These are phyloP conservation scores for Zygoascus biomembranicola DNA, from an alignment of 805 yeast species.

Conservation along the genomic window DNA sequence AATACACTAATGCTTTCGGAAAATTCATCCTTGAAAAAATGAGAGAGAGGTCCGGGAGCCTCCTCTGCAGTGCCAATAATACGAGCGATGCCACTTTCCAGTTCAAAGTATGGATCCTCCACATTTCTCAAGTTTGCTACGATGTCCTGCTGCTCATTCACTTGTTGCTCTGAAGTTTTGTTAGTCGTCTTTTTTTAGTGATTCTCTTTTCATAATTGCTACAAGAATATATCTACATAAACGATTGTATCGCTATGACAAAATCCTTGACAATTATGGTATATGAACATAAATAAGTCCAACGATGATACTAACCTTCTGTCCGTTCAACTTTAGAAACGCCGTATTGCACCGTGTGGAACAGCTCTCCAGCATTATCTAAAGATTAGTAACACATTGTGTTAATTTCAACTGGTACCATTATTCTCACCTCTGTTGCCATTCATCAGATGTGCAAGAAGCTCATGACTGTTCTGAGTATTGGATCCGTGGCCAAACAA, in stretches of 20 bases:
- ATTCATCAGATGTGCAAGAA: conserved; percentile 75
- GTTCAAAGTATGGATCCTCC: no score
- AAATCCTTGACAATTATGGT: neutral
- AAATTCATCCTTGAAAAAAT: no score
- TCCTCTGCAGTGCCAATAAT: no score
- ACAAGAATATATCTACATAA: neutral
- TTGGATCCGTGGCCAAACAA: conserved; percentile 2
- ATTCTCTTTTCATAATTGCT: neutral
- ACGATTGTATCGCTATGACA: neutral
- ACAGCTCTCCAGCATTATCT: neutral
- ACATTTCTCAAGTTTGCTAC: no score
- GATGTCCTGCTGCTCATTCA: no score
- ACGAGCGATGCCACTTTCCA: no score
- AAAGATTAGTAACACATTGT: neutral
- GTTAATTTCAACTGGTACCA: neutral
- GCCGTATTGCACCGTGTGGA: neutral
- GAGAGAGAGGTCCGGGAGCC: no score
- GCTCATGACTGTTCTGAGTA: conserved; percentile 56
- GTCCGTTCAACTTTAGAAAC: neutral
- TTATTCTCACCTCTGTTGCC: conserved; percentile 43
- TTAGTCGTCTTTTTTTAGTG: neutral
- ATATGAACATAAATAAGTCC: neutral
- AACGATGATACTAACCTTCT: neutral
- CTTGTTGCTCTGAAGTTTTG: no score
- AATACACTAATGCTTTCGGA: no score